Conservation (phyloP, 768 basidiomycete genomes). For the Naganishia onofrii region DNA sequence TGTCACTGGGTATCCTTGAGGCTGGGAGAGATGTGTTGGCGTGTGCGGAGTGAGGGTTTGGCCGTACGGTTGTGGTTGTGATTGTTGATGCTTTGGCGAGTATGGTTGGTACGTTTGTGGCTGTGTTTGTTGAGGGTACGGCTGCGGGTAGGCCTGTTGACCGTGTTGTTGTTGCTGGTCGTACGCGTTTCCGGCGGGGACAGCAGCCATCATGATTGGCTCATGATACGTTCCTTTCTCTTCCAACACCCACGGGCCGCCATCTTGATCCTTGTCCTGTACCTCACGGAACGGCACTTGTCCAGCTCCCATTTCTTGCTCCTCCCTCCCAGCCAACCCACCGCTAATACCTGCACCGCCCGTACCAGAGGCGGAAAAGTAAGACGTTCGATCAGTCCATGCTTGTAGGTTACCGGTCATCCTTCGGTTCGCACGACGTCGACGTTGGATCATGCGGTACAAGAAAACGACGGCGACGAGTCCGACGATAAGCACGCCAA, state of each 20-base stretch:
- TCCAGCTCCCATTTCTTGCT: slow-evolving; percentile 12
- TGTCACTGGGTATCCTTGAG: slow-evolving; percentile 3
- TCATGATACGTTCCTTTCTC: slow-evolving; percentile 10
- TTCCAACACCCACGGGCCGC: slow-evolving; percentile 17
- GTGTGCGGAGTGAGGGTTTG: not conserved
- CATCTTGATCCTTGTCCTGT: slow-evolving; percentile 19
- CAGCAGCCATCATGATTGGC: slow-evolving; percentile 8
- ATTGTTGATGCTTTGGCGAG: not conserved
- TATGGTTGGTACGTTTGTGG: not conserved
- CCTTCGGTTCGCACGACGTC: slow-evolving; percentile 13
- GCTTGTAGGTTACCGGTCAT: slow-evolving; percentile 13
- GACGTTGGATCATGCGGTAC: slow-evolving; percentile 19
- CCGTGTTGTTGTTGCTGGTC: not conserved
- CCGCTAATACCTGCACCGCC: not conserved
- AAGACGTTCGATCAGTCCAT: slow-evolving; percentile 16
- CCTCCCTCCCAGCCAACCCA: not conserved
- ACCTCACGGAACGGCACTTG: slow-evolving; percentile 11
- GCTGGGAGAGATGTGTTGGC: slow-evolving; percentile 6
- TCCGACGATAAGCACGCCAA: not conserved
- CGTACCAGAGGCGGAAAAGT: slow-evolving; percentile 6
- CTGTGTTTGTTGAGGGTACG: not conserved
- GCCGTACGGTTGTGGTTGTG: not conserved
- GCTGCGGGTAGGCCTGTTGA: not conserved
- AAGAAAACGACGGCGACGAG: not conserved
- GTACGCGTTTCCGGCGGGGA: slow-evolving; percentile 7